Percentiles rank a stretch among this genome's conserved stretches.
These are phyloP conservation scores for Brassica cretica DNA, from an alignment of 345 rosid species.

Conservation along the genomic window DNA sequence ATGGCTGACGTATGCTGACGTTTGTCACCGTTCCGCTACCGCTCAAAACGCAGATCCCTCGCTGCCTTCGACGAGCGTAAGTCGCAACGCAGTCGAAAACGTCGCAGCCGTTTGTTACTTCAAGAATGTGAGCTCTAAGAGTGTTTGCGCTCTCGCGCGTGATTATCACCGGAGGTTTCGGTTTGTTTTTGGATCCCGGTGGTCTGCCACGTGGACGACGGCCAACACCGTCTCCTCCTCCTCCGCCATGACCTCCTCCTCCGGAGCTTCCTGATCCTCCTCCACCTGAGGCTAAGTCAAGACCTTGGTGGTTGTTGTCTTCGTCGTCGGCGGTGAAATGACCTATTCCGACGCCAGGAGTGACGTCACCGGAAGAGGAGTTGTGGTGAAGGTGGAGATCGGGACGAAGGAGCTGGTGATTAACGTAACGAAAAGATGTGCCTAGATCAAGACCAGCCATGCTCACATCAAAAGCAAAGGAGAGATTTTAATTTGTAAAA, in stretches of 20 bases:
- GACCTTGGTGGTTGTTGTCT: conserved; percentile 49
- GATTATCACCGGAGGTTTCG: conserved; percentile 90
- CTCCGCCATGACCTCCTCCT: conserved; percentile 38
- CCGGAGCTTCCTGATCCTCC: conserved; percentile 45
- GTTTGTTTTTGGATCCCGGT: conserved; percentile 92
- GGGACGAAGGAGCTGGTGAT: conserved; percentile 51
- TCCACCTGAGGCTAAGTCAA: conserved; percentile 49
- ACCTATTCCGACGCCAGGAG: conserved; percentile 40
- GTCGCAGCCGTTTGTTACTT: conserved; percentile 86
- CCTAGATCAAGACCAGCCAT: conserved; percentile 63
- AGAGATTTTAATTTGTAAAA: conserved; percentile 31
- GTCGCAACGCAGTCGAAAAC: conserved; percentile 84
- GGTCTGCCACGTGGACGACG: conserved; percentile 96
- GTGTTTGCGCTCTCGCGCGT: conserved; percentile 96
- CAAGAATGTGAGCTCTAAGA: conserved; percentile 95
- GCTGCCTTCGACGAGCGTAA: conserved; percentile 85
- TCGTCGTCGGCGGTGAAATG: conserved; percentile 47
- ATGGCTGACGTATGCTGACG: conserved; percentile 89
- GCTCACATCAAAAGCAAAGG: conserved; percentile 40
- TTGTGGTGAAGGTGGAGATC: conserved; percentile 48
- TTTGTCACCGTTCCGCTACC: conserved; percentile 94
- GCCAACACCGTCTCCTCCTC: conserved; percentile 40
- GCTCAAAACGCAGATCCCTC: conserved; percentile 88
- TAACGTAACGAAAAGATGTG: conserved; percentile 48
- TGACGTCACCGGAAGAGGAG: conserved; percentile 46